A percentile compares a stretch with the other conserved stretches of the same genome.
Evolutionary conservation across 2,329 filamentous ascomycete genomes (phyloP).

Genomic region (Fusarium phyllophilum): DNA sequence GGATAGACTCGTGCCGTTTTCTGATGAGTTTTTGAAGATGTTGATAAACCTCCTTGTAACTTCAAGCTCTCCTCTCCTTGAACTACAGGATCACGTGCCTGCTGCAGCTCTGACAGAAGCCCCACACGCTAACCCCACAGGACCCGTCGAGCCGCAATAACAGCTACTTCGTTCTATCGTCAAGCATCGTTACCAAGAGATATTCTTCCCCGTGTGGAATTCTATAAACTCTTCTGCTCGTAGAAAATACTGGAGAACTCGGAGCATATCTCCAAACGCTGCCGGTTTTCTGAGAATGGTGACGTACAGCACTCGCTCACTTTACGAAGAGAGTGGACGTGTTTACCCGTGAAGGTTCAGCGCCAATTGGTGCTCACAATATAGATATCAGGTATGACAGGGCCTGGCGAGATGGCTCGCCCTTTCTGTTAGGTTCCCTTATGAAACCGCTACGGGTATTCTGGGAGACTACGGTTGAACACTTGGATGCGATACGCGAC

Average conservation of each 20-base stretch:
- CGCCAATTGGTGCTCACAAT: conserved; percentile 80
- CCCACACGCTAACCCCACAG: neutral
- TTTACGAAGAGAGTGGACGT: conserved; percentile 54
- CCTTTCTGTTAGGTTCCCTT: conserved; percentile 65
- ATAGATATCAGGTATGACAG: conserved; percentile 86
- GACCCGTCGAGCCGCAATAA: neutral
- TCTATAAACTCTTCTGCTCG: neutral
- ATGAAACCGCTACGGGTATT: conserved; percentile 91
- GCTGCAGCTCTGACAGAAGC: neutral
- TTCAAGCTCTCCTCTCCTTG: neutral
- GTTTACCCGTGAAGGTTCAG: conserved; percentile 83
- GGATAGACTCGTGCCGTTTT: neutral
- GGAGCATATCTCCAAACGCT: conserved; percentile 12
- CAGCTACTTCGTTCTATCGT: conserved; percentile 7
- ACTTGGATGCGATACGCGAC: conserved; percentile 94
- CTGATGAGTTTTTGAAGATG: neutral
- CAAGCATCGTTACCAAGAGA: conserved; percentile 37
- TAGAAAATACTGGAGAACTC: neutral
- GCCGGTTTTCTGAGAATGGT: neutral
- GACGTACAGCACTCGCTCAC: conserved; percentile 53
- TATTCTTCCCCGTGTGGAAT: conserved; percentile 1
- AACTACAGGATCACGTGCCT: conserved; percentile 8
- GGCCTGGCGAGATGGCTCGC: neutral
- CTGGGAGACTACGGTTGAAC: conserved; percentile 85
- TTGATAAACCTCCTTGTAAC: neutral